phyloP scores from a whole-genome alignment of 495 filamentous ascomycete species.

The Podospora appendiculata region DNA sequence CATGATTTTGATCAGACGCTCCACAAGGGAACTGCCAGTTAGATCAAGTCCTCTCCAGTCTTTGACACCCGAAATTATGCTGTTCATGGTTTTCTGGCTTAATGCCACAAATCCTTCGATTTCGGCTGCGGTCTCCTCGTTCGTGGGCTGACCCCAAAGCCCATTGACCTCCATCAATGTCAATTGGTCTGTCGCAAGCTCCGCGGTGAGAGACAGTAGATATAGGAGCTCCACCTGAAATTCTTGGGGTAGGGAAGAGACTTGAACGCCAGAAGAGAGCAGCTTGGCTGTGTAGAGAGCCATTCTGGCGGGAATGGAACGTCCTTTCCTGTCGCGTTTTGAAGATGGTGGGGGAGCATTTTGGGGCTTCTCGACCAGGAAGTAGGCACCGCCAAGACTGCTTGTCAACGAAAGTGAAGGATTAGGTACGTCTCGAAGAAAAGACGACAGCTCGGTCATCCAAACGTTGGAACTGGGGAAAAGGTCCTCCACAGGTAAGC shows the following conservation, averaged over 20 bases:
- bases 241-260: constrained; percentile 20
- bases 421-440: constrained; percentile 51
- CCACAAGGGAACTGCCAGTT: constrained; percentile 17
- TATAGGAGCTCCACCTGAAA: constrained; percentile 32
- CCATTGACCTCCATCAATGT: constrained; percentile 21
- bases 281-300: constrained; percentile 56
- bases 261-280: constrained; percentile 28
- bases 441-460: constrained; percentile 41
- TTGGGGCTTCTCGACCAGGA: constrained; percentile 42
- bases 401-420: constrained; percentile 64
- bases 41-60: constrained; percentile 24
- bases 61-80: constrained; percentile 29
- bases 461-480: constrained; percentile 37
- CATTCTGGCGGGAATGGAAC: constrained; percentile 67
- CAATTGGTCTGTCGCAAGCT: constrained; percentile 38
- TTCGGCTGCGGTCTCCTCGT: constrained; percentile 47
- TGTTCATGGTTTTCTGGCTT: constrained; percentile 45
- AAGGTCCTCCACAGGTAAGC: constrained; percentile 21
- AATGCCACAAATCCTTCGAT: constrained; percentile 53
- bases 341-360: constrained; percentile 15
- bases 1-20: constrained; percentile 29
- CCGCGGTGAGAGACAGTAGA: constrained; percentile 29
- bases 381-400: constrained; percentile 60
- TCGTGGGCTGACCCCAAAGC: constrained; percentile 26
- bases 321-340: constrained; percentile 55